These are phyloP conservation scores for Penstemon newberryi DNA, from an alignment of 257 asterid species.

Conservation along the genomic window DNA sequence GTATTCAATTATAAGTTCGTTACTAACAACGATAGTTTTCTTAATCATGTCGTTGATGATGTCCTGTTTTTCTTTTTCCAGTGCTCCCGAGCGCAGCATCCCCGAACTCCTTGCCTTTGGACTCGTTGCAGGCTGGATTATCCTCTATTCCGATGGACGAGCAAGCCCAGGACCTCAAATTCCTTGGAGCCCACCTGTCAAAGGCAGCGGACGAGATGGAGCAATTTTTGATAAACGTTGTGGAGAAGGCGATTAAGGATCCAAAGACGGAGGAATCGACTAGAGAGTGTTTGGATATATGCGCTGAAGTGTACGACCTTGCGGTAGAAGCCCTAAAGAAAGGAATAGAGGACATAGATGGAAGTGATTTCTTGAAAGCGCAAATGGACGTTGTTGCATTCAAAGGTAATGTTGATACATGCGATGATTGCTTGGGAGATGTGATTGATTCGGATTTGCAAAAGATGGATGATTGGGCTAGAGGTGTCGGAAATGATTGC, in stretches of 20 bases:
- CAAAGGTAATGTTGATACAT: slow-evolving; percentile 3
- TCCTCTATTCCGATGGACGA: background rate
- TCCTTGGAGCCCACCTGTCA: slow-evolving; percentile 8
- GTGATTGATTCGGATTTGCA: no score
- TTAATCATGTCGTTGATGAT: no score
- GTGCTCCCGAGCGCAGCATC: no score
- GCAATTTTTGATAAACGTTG: background rate
- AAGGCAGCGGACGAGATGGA: background rate
- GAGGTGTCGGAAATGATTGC: background rate
- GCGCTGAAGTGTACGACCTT: slow-evolving; percentile 7
- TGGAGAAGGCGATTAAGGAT: background rate
- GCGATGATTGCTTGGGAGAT: background rate
- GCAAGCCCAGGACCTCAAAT: slow-evolving; percentile 4
- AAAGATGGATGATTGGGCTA: no score
- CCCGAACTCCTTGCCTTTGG: background rate
- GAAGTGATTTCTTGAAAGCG: background rate
- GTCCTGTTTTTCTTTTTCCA: no score
- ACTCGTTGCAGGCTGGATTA: background rate
- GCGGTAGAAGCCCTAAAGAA: slow-evolving; percentile 3
- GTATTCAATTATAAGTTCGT: no score
- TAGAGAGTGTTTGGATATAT: background rate
- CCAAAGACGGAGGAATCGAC: background rate
- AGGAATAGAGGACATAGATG: slow-evolving; percentile 6
- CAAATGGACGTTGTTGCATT: slow-evolving; percentile 1
- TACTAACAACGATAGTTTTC: no score